Evolutionary conservation across 495 filamentous ascomycete genomes (phyloP).

Genomic region (Annulohypoxylon maeteangense): DNA sequence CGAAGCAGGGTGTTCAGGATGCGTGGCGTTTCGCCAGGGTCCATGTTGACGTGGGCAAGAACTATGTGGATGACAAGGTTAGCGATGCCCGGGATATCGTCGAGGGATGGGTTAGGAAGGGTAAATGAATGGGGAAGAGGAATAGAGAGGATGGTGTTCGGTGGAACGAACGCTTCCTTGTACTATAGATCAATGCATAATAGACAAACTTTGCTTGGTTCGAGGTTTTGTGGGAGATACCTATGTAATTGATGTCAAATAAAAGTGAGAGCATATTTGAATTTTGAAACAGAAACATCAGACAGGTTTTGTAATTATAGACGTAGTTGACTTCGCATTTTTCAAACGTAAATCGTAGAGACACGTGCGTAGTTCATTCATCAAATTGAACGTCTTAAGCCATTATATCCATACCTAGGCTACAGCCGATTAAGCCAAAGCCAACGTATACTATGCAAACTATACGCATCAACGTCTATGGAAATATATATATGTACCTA

Average conservation of each 20-base stretch:
- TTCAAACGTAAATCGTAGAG: not conserved
- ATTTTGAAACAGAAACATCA: not conserved
- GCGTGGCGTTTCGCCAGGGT: slow-evolving; percentile 75
- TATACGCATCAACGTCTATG: slow-evolving; percentile 11
- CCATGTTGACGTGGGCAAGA: slow-evolving; percentile 73
- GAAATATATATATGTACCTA: slow-evolving; percentile 3
- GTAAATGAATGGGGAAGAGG: slow-evolving; percentile 76
- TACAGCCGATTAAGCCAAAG: not conserved
- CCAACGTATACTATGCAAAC: slow-evolving; percentile 18
- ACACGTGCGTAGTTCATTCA: not conserved
- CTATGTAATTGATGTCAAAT: not conserved
- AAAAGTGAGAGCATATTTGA: not conserved
- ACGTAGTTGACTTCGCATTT: not conserved
- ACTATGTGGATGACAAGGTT: slow-evolving; percentile 82
- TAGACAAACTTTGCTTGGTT: slow-evolving; percentile 40
- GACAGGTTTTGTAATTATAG: not conserved
- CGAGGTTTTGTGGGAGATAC: slow-evolving; percentile 6
- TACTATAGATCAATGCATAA: slow-evolving; percentile 41
- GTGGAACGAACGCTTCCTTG: slow-evolving; percentile 20
- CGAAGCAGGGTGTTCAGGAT: slow-evolving; percentile 72
- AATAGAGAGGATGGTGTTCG: slow-evolving; percentile 14
- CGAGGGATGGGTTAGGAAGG: slow-evolving; percentile 91
- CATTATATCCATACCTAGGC: not conserved
- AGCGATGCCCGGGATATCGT: slow-evolving; percentile 74
- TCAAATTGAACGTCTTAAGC: not conserved